Percentiles rank a stretch among this genome's conserved stretches.
Evolutionary conservation across 1,284 basidiomycete genomes (phyloP).

Genomic region (Ceratobasidium sp.): DNA sequence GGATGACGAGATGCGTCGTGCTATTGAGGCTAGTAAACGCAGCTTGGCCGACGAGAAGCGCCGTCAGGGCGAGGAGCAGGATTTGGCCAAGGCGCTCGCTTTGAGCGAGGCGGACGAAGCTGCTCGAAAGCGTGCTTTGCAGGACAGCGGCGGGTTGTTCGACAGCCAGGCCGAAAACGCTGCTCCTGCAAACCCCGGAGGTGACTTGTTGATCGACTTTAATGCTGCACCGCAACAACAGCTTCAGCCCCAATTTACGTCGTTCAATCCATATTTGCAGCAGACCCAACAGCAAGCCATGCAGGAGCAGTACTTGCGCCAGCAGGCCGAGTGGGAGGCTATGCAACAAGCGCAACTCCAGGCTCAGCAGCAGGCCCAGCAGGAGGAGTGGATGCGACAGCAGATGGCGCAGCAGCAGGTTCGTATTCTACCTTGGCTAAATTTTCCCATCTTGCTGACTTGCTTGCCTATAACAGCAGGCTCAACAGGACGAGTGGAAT

Average conservation of each 20-base stretch:
- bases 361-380: conserved; percentile 63
- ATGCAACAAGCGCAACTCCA: conserved; percentile 51
- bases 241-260: conserved; percentile 78
- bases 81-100: conserved; percentile 78
- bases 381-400: conserved; percentile 73
- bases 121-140: conserved; percentile 69
- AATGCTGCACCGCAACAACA: conserved; percentile 46
- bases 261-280: conserved; percentile 97
- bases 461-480: conserved; percentile 47
- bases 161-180: conserved; percentile 83
- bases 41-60: conserved; percentile 78
- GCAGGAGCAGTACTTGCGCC: conserved; percentile 46
- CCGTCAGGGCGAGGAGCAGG: conserved; percentile 66
- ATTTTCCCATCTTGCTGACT: background rate
- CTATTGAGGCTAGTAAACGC: conserved; percentile 88
- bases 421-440: background rate
- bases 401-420: conserved; percentile 30
- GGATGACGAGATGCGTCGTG: conserved; percentile 81
- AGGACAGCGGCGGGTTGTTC: conserved; percentile 78
- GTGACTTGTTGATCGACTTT: conserved; percentile 32
- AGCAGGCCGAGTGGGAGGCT: conserved; percentile 52
- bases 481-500: conserved; percentile 72
- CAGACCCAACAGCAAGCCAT: conserved; percentile 78
- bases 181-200: conserved; percentile 40
- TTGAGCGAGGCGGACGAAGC: conserved; percentile 89